Percentiles rank a stretch among this genome's conserved stretches.
Conservation (phyloP, 345 rosid species). For the Ceriops tagal region DNA sequence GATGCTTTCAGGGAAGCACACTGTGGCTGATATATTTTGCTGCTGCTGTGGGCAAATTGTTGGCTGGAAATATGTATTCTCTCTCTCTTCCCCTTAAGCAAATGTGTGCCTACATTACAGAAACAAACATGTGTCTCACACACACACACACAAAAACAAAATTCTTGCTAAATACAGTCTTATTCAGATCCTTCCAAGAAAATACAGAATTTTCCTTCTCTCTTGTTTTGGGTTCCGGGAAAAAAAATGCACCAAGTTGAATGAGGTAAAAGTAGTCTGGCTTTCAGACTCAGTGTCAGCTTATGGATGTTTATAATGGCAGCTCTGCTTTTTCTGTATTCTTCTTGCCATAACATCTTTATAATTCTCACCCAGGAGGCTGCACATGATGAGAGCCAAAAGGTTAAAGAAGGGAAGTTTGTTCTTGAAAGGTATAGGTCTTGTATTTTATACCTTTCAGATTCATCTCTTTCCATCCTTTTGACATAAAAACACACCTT, state of each 20-base stretch:
- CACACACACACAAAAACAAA: background rate
- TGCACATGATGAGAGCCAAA: slow-evolving; percentile 67
- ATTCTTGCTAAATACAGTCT: too few species aligned
- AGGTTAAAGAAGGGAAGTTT: slow-evolving; percentile 79
- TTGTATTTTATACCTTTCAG: background rate
- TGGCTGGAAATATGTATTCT: slow-evolving; percentile 91
- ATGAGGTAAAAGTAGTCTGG: too few species aligned
- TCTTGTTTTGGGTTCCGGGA: too few species aligned
- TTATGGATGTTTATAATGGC: too few species aligned
- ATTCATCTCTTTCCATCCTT: background rate
- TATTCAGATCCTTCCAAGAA: too few species aligned
- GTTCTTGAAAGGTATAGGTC: slow-evolving; percentile 71
- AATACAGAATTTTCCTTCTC: too few species aligned
- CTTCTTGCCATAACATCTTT: background rate
- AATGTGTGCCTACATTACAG: too few species aligned
- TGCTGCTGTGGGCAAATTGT: slow-evolving; percentile 84
- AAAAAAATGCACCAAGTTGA: too few species aligned
- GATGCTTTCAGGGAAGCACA: slow-evolving; percentile 83
- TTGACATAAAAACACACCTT: background rate
- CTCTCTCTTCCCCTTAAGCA: background rate
- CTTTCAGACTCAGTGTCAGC: too few species aligned
- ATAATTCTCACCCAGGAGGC: slow-evolving; percentile 44
- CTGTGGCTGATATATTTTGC: slow-evolving; percentile 80
- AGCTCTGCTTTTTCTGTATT: background rate
- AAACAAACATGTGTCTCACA: too few species aligned